Evolutionary conservation across 1,284 basidiomycete species (phyloP), one percentile per base, ranked within the genome.

Genomic region (Ustilago xerochloae): DNA sequence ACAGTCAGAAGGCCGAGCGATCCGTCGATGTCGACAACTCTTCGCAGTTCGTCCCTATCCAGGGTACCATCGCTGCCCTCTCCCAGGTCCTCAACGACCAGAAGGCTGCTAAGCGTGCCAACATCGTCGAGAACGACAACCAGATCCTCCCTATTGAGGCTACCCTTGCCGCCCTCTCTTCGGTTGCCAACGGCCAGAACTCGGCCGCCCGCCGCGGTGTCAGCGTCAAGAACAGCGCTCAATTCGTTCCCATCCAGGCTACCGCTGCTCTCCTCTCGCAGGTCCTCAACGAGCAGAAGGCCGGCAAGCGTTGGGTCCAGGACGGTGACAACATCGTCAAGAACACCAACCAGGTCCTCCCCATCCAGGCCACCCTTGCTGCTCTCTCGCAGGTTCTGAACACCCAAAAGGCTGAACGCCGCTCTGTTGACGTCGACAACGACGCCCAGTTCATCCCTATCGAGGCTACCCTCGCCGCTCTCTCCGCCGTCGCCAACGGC

Each of bases 41-140:
- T n/a, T 29, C 30, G 16, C 57, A 68, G 41, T 16, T 66, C 36
- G 16, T 68, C 7, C 70, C 70, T 26, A 58, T 73, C 62, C 16
- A 73, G 62, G 71, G 33, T 38, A 68, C 65, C 36, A 30, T 58
- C 24, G 65, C 71, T 29, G 71, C 51, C 22, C 71, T 74, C 35
- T 66, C 71, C 0, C 28, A 29, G n/a, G 71, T 74, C 18, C n/a
- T 53, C 39, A 73, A 68, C 65, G 51, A 52, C n/a, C 57, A 67
- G 51, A 62, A 61, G 52, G 52, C 58, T 26, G 39, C 26, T 30
- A 60, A 58, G 58, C 63, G 68, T 18, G 63, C 46, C 49, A 62
- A 54, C 49, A 24, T 47, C 32, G 56, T 74, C 46, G 29, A 68
- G 53, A 74, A 69, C 61, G 20, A 50, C 47, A 63, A 55, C 66